Percentiles rank a stretch among this genome's conserved stretches.
Conservation (phyloP, 352 stramenopile species). For the Pilasporangium apinafurcum region DNA sequence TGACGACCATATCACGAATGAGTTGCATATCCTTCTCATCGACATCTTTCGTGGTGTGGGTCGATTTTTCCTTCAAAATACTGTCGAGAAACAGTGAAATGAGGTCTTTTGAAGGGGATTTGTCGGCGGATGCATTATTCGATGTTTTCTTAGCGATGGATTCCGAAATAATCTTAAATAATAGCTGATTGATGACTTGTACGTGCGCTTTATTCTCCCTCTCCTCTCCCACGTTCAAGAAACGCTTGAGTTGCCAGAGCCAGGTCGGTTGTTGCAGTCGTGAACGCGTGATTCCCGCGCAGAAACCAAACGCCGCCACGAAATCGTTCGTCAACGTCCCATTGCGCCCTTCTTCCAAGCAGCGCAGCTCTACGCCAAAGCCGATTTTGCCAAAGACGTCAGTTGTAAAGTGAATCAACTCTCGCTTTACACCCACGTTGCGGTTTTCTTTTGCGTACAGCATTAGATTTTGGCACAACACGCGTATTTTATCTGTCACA, state of each 20-base stretch:
- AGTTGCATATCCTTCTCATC: not conserved
- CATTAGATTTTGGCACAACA: constrained; percentile 25
- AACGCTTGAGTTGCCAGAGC: constrained; percentile 36
- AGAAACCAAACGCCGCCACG: not conserved
- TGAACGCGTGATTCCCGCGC: too few relatives aligned
- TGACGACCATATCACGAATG: constrained; percentile 21
- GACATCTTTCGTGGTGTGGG: not conserved
- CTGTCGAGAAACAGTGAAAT: constrained; percentile 23
- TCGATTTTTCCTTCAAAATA: constrained; percentile 1
- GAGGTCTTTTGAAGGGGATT: constrained; percentile 9
- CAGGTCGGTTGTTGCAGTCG: constrained; percentile 20
- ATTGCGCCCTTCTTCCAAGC: constrained; percentile 20
- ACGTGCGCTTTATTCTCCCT: constrained; percentile 14
- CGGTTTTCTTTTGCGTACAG: constrained; percentile 1
- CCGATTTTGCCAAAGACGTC: constrained; percentile 51
- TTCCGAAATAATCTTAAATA: not conserved
- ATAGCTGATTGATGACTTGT: constrained; percentile 3
- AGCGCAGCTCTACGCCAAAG: constrained; percentile 36
- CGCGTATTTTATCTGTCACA: constrained; percentile 28
- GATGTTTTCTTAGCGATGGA: constrained; percentile 9
- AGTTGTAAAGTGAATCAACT: constrained; percentile 54
- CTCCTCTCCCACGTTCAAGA: constrained; percentile 18
- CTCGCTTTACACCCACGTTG: constrained; percentile 34
- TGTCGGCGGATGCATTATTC: not conserved
- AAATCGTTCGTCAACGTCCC: constrained; percentile 17